Percentiles rank a stretch among this genome's conserved stretches.
Evolutionary conservation across 164 flowering plant species (phyloP).

Genomic region (Tetracentron sinense): DNA sequence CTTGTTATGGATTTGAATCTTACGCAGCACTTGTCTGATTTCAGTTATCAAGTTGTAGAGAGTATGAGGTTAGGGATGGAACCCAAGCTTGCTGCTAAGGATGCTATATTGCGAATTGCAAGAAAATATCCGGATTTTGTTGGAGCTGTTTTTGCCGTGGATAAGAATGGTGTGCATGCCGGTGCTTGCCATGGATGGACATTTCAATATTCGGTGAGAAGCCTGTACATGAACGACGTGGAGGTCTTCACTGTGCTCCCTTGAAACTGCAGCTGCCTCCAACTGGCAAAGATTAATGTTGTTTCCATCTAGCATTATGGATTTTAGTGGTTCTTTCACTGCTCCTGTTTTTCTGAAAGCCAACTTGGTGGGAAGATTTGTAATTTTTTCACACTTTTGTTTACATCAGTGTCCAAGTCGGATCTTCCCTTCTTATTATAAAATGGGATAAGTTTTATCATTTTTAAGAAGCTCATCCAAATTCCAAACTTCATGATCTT

Average conservation of each 20-base stretch:
- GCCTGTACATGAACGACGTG: slow-evolving; percentile 58
- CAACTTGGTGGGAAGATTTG: too few species aligned
- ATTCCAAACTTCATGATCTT: too few species aligned
- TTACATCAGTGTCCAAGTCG: too few species aligned
- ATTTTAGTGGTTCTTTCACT: too few species aligned
- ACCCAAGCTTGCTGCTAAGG: slow-evolving; percentile 72
- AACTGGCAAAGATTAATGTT: not conserved
- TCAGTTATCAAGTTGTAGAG: slow-evolving; percentile 94
- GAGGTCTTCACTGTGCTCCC: slow-evolving; percentile 71
- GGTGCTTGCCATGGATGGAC: slow-evolving; percentile 99
- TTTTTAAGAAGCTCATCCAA: too few species aligned
- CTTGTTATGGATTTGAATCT: slow-evolving; percentile 2
- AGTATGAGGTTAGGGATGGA: slow-evolving; percentile 92
- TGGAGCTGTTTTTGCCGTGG: slow-evolving; percentile 83
- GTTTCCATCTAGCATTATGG: not conserved
- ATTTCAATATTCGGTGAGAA: slow-evolving; percentile 79
- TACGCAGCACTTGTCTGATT: slow-evolving; percentile 10
- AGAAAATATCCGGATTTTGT: slow-evolving; percentile 77
- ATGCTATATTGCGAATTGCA: slow-evolving; percentile 78
- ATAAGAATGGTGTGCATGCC: slow-evolving; percentile 69
- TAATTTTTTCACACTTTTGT: too few species aligned
- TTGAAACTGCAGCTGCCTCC: slow-evolving; percentile 11
- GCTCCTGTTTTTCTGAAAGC: too few species aligned
- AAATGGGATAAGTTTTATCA: too few species aligned
- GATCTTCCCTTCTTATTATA: too few species aligned